Base-by-base conservation (phyloP, 257 asterid genomes). In the Solanum ossicruentum region DNA sequence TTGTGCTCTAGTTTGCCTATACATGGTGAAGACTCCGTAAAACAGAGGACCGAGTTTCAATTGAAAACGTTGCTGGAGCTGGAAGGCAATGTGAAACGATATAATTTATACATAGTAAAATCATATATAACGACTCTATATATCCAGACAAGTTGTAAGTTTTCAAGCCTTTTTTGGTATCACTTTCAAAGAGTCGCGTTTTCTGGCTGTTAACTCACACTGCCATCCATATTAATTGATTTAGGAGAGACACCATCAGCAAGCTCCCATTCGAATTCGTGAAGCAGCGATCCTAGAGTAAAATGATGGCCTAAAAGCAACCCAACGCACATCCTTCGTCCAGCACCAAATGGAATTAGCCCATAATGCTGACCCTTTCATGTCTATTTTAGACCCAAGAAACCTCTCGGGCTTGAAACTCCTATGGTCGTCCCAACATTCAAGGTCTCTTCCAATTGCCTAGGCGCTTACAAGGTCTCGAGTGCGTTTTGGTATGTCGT, bases 1-100 rank as follows among this genome's bases (percentile, higher is more conserved):
- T 96, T 58, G 96, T 96, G 20, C 85, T 93, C 26, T 94, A 98
- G 99, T 65, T 93, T 63, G 85, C 94, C 39, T 94, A 93, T 88
- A 92, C 95, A 89, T 93, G 92, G 93, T 91, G 95, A 90, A 87
- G 57, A 87, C 97, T 96, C 21, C 94, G 98, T 23, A 89, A 39
- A 80, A 88, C 95, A 43, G 99, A 95, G 87, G 92, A 91, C 82
- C 92, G 95, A 83, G 95, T 95, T 80, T 32, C 36, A 32, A 32
- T 32, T 32, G 36, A 32, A 32, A 32, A 32, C 3, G 36, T 32
- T 32, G 36, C 3, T 32, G 36, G 3, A 32, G 36, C 36, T 32
- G 36, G 36, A 32, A 32, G 36, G 36, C 36, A 32, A 32, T 32
- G 36, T 32, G 36, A 32, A 32, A 32, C 36, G 36, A 32, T 32